These are phyloP conservation scores for Phytophthora lateralis DNA, from an alignment of 352 stramenopile genomes.

Conservation along the genomic window DNA sequence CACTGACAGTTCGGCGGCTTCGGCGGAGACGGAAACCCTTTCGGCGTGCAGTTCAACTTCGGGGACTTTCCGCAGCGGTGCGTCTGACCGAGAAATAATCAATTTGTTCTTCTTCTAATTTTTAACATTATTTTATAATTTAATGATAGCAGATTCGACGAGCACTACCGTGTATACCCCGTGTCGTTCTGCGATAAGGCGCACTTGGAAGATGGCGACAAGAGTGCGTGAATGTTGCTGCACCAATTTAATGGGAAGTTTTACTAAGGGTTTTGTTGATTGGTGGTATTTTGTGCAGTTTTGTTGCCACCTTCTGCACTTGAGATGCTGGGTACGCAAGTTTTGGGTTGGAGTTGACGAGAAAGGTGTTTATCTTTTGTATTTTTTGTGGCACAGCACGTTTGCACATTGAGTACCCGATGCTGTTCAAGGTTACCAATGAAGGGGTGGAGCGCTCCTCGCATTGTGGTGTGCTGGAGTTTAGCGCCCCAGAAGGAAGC, in stretches of 20 bases:
- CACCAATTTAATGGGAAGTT: neutral
- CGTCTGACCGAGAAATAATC: neutral
- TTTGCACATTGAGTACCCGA: constrained; percentile 98
- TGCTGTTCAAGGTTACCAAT: constrained; percentile 98
- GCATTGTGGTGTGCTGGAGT: constrained; percentile 98
- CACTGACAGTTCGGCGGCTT: constrained; percentile 71
- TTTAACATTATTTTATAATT: neutral
- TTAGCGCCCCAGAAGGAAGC: constrained; percentile 97
- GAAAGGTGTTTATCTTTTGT: neutral
- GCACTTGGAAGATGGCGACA: constrained; percentile 89
- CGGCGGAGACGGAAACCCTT: constrained; percentile 76
- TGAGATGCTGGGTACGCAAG: constrained; percentile 90
- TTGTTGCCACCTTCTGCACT: constrained; percentile 97
- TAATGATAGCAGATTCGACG: constrained; percentile 63
- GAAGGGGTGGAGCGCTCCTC: constrained; percentile 88
- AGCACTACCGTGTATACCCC: constrained; percentile 88
- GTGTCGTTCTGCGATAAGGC: constrained; percentile 89
- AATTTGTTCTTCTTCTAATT: neutral
- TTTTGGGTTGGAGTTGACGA: neutral
- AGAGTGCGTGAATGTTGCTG: constrained; percentile 55
- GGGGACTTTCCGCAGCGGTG: constrained; percentile 77
- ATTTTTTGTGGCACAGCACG: constrained; percentile 47
- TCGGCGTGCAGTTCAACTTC: constrained; percentile 83
- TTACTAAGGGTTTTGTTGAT: constrained; percentile 12
- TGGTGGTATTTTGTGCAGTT: constrained; percentile 51